Conservation (phyloP, 2,329 filamentous ascomycete species). For the Elsinoe perseae region DNA sequence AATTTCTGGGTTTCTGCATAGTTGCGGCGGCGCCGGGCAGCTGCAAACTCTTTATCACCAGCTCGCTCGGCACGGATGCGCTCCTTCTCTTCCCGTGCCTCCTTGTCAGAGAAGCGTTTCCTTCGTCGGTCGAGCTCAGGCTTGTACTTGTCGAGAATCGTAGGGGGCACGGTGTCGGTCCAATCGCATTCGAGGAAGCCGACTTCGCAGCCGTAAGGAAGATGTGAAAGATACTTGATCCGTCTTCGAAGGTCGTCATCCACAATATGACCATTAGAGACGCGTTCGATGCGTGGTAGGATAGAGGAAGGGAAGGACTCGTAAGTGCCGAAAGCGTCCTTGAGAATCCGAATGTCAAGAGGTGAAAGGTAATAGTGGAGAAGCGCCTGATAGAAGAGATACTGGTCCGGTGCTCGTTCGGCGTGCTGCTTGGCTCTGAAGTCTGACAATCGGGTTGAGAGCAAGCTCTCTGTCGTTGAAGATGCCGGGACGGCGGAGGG, state of each 20-base stretch:
- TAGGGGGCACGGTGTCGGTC: constrained; percentile 75
- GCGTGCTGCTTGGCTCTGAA: constrained; percentile 37
- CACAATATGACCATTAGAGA: constrained; percentile 79
- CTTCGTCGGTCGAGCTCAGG: constrained; percentile 67
- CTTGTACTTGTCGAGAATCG: constrained; percentile 68
- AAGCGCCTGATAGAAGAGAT: constrained; percentile 81
- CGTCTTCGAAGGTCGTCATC: constrained; percentile 77
- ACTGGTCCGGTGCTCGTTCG: constrained; percentile 48
- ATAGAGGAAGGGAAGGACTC: constrained; percentile 76
- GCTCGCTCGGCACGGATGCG: constrained; percentile 71
- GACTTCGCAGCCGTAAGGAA: constrained; percentile 85
- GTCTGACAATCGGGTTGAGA: constrained; percentile 40
- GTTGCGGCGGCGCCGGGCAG: constrained; percentile 55
- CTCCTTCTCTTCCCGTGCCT: constrained; percentile 77
- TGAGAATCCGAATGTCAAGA: constrained; percentile 85
- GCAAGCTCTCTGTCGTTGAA: constrained; percentile 22
- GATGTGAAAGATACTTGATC: constrained; percentile 77
- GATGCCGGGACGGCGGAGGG: neutral
- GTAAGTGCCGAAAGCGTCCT: constrained; percentile 79
- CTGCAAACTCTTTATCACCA: constrained; percentile 62
- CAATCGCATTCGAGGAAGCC: constrained; percentile 90
- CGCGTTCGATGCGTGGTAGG: constrained; percentile 77
- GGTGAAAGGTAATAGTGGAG: constrained; percentile 85
- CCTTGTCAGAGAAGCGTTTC: constrained; percentile 74
- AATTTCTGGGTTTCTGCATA: constrained; percentile 46